Evolutionary conservation across 495 filamentous ascomycete genomes (phyloP).

Genomic region (Daldinia concentrica): DNA sequence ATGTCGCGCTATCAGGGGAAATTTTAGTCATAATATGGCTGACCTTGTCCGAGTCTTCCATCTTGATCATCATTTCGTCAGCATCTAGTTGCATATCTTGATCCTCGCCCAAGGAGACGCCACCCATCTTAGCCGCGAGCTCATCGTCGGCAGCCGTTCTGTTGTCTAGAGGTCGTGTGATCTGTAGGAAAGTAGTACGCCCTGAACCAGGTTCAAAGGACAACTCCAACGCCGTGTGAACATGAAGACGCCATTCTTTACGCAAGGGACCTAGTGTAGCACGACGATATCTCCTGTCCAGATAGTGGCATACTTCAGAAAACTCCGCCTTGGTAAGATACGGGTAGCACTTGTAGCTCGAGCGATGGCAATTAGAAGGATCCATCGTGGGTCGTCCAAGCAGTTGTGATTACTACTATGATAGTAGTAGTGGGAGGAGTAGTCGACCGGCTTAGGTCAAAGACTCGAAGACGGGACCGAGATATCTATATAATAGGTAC

Average conservation of each 20-base stretch:
- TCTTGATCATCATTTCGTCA: conserved; percentile 51
- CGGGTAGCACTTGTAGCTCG: conserved; percentile 57
- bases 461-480: not conserved
- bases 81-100: conserved; percentile 24
- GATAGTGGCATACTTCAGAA: conserved; percentile 64
- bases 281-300: conserved; percentile 63
- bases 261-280: conserved; percentile 60
- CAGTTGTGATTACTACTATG: conserved; percentile 1
- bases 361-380: conserved; percentile 20
- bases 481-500: not conserved
- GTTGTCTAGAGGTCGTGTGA: conserved; percentile 57
- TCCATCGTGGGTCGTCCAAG: conserved; percentile 14
- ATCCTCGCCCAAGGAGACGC: conserved; percentile 45
- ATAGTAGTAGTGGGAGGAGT: not conserved
- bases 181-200: conserved; percentile 57
- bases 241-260: conserved; percentile 52
- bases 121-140: conserved; percentile 52
- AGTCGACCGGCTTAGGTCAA: not conserved
- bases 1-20: conserved; percentile 40
- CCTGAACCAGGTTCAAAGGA: conserved; percentile 45
- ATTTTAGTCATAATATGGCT: conserved; percentile 10
- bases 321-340: conserved; percentile 69
- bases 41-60: conserved; percentile 61
- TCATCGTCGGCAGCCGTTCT: conserved; percentile 52
- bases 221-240: conserved; percentile 49